phyloP scores from a whole-genome alignment of 2,329 filamentous ascomycete genomes.

The Penicillium sp. region DNA sequence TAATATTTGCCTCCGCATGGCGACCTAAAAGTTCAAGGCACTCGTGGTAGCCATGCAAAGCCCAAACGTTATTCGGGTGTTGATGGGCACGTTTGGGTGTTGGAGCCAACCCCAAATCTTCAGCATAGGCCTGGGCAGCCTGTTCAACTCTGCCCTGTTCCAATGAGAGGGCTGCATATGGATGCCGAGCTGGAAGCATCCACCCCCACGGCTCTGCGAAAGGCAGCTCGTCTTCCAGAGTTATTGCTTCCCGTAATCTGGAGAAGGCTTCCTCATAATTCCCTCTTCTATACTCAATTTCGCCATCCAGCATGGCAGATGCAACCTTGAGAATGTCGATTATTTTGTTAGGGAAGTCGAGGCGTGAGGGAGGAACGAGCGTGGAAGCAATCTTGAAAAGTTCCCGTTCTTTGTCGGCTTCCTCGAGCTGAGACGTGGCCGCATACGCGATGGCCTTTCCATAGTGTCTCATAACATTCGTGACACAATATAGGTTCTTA shows the following conservation, averaged over 20 bases:
- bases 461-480: conserved; percentile 66
- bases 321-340: conserved; percentile 62
- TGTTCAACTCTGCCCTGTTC: conserved; percentile 60
- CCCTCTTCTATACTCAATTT: conserved; percentile 65
- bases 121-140: conserved; percentile 56
- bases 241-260: conserved; percentile 56
- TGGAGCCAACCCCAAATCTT: conserved; percentile 58
- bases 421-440: conserved; percentile 52
- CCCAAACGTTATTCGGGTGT: conserved; percentile 73
- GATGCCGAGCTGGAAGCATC: conserved; percentile 72
- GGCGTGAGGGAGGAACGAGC: conserved; percentile 57
- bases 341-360: conserved; percentile 66
- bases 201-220: conserved; percentile 75
- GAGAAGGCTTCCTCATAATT: conserved; percentile 59
- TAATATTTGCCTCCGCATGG: conserved; percentile 44
- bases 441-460: conserved; percentile 65
- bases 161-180: conserved; percentile 64
- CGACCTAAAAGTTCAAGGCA: conserved; percentile 58
- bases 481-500: conserved; percentile 62
- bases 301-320: conserved; percentile 65
- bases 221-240: conserved; percentile 59
- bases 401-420: conserved; percentile 52
- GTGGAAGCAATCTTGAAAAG: conserved; percentile 53
- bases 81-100: conserved; percentile 60
- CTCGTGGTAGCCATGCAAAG: conserved; percentile 69